Evolutionary conservation across 106 monocot species (phyloP), one percentile per base, ranked within the genome.

Genomic region (Allium fistulosum): DNA sequence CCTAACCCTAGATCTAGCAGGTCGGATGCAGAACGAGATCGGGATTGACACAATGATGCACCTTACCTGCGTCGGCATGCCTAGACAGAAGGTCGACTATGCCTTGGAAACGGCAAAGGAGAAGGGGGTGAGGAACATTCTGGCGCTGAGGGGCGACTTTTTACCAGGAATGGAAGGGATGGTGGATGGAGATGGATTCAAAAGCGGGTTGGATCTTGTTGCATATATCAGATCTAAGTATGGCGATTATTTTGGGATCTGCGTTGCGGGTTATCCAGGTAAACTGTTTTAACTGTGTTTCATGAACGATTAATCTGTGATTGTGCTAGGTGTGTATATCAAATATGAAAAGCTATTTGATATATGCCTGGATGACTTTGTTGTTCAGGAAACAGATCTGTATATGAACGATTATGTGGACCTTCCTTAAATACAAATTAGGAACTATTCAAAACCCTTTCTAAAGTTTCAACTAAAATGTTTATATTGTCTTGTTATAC

Each of bases 221-320:
- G 46, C 67, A 63, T 78, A 84, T 53, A 84, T 84, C 16, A 50
- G 75, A 9, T 50, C 61, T 9, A 84, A 77, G 37, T 59, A 88
- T 50, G 84, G 84, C 7, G 84, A 81, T 72, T 84, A 78, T 63
- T 88, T 84, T 37, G 84, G 88, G 7, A 78, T 88, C 52, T 63
- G 49, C 8, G 88, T 84, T 48, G 88, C 88, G 22, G 88, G 84
- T 2, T 88, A 88, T 65, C 88, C 88, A 81, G 87, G 83, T 83
- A 28, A n/a, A 12, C 9, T 22, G 22, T 22, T 22, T 22, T 22
- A 22, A 22, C 22, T 22, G 22, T 22, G 0, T 22, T 22, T 53
- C 3, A 6, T 27, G 22, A 22, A 22, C 22, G 22, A 22, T 22
- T 22, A 22, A 22, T 22, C 22, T 22, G 22, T 22, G 22, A 22